A percentile compares a stretch with the other conserved stretches of the same genome.
These are phyloP conservation scores for Colletotrichum noveboracense DNA, from an alignment of 2,329 filamentous ascomycete species.

Conservation along the genomic window DNA sequence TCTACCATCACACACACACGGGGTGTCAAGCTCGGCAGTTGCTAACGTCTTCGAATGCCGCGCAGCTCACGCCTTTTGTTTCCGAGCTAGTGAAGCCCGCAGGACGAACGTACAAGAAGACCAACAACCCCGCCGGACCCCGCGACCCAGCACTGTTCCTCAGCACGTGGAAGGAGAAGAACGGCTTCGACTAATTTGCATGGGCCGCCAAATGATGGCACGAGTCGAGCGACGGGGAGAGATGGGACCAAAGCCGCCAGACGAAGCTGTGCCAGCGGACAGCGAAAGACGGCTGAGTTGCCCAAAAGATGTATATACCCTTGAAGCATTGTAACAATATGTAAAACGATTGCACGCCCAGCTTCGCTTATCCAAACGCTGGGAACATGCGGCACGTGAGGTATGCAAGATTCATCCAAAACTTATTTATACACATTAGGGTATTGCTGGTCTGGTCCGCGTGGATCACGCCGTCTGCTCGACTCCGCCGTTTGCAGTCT, in stretches of 20 bases:
- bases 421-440: not conserved
- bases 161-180: slow-evolving; percentile 70
- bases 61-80: slow-evolving; percentile 81
- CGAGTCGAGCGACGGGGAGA: not conserved
- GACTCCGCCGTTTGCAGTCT: not conserved
- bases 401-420: not conserved
- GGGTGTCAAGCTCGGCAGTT: not conserved
- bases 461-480: not conserved
- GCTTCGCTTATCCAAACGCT: not conserved
- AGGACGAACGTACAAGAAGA: slow-evolving; percentile 52
- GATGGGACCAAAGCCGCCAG: not conserved
- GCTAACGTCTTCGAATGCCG: not conserved
- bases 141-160: slow-evolving; percentile 68
- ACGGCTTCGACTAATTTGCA: slow-evolving; percentile 59
- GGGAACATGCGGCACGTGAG: not conserved
- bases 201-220: not conserved
- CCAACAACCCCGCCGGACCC: slow-evolving; percentile 56
- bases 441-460: not conserved
- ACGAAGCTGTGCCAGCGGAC: not conserved
- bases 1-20: not conserved
- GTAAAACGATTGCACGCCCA: not conserved
- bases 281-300: not conserved
- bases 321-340: slow-evolving; percentile 19
- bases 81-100: slow-evolving; percentile 60
- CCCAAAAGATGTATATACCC: slow-evolving; percentile 17